phyloP scores from a whole-genome alignment of 148 eudicot species.

The Camellia lanceoleosa region DNA sequence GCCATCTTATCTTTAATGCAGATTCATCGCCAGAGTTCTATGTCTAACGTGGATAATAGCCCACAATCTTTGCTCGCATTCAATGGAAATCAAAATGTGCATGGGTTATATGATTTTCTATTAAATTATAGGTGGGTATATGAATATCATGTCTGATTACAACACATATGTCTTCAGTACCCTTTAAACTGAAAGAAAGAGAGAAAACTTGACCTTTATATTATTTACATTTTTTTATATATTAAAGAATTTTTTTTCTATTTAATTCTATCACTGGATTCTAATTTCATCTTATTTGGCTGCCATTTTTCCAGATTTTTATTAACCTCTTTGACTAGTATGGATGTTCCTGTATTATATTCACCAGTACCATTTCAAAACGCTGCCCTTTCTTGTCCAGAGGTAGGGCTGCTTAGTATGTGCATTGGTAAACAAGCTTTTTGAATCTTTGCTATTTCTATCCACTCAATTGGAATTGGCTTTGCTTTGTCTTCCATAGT shows the following conservation, averaged over 20 bases:
- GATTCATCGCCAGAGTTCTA: slow-evolving; percentile 53
- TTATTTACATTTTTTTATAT: not conserved
- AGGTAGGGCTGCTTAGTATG: slow-evolving; percentile 40
- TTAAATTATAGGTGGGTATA: slow-evolving; percentile 56
- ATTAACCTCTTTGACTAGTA: slow-evolving; percentile 47
- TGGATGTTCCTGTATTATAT: slow-evolving; percentile 82
- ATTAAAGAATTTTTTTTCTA: not conserved
- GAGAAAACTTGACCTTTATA: too few relatives aligned
- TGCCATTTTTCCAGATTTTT: slow-evolving; percentile 46
- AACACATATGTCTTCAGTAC: not conserved
- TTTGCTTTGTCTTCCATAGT: not conserved
- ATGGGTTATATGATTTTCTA: slow-evolving; percentile 80
- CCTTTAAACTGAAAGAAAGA: not conserved
- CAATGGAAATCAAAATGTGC: slow-evolving; percentile 67
- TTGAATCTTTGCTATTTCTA: too few relatives aligned
- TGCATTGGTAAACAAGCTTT: not conserved
- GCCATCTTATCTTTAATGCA: slow-evolving; percentile 29
- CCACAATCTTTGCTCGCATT: slow-evolving; percentile 72
- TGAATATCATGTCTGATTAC: not conserved
- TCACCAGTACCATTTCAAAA: slow-evolving; percentile 77
- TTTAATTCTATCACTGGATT: slow-evolving; percentile 1
- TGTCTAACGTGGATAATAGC: slow-evolving; percentile 70
- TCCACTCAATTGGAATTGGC: too few relatives aligned
- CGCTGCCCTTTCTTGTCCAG: slow-evolving; percentile 81
- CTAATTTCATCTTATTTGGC: slow-evolving; percentile 11